Percentiles rank a stretch among this genome's conserved stretches.
phyloP scores from a whole-genome alignment of 441 rosid genomes.

The Erodium texanum region DNA sequence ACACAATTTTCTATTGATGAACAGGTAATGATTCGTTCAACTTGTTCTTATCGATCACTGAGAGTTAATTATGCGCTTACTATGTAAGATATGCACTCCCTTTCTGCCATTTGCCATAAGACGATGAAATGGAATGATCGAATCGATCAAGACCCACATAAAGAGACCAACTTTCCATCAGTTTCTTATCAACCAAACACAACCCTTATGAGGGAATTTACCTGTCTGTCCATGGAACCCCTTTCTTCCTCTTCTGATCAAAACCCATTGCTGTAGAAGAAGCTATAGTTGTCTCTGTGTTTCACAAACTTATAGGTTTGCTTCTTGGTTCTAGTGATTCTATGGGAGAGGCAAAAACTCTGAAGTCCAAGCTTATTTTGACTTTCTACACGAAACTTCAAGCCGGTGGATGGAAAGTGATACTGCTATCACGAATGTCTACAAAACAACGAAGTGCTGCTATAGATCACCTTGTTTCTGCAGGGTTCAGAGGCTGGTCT shows the following conservation, averaged over 20 bases:
- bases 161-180: not conserved
- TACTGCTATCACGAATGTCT: conserved; percentile 47
- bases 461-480: conserved; percentile 31
- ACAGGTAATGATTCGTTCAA: too few species aligned
- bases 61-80: too few species aligned
- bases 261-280: conserved; percentile 29
- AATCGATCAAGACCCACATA: not conserved
- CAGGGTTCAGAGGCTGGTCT: conserved; percentile 55
- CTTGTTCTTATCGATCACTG: too few species aligned
- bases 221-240: conserved; percentile 76
- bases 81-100: too few species aligned
- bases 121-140: not conserved
- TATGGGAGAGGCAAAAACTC: conserved; percentile 34
- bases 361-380: conserved; percentile 30
- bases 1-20: conserved; percentile 20
- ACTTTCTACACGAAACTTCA: conserved; percentile 42
- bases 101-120: too few species aligned
- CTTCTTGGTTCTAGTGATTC: conserved; percentile 20
- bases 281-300: too few species aligned
- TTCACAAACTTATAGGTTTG: not conserved
- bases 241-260: conserved; percentile 60
- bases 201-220: conserved; percentile 12
- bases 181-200: not conserved
- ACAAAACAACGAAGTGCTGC: conserved; percentile 32
- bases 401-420: conserved; percentile 53